These are phyloP conservation scores for Trichoderma koningii DNA, from an alignment of 2,329 filamentous ascomycete species.

Conservation along the genomic window DNA sequence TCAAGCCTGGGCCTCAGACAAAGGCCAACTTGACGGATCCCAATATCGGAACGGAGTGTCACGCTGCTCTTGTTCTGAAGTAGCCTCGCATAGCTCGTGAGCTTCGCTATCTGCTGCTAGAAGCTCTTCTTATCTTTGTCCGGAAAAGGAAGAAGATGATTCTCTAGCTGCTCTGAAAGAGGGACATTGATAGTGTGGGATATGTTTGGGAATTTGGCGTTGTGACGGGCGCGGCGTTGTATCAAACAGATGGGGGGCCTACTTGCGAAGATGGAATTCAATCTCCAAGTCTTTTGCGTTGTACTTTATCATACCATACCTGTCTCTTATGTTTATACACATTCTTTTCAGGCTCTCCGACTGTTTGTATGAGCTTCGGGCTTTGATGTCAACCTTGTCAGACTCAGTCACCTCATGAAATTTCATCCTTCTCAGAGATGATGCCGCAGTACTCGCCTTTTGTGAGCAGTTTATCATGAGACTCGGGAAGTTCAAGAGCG, in stretches of 20 bases:
- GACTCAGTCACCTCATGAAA: too few relatives aligned
- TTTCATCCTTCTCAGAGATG: too few relatives aligned
- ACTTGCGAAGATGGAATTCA: slow-evolving; percentile 6
- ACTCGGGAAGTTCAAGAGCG: neutral
- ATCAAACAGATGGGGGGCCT: slow-evolving; percentile 1
- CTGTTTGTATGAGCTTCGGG: too few relatives aligned
- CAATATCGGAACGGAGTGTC: slow-evolving; percentile 15
- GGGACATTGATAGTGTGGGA: slow-evolving; percentile 8
- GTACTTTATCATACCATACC: slow-evolving; percentile 19
- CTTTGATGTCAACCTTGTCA: too few relatives aligned
- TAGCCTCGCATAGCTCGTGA: neutral
- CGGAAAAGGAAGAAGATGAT: neutral
- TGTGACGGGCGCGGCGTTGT: slow-evolving; percentile 16
- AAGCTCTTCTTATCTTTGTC: neutral
- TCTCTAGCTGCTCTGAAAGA: neutral
- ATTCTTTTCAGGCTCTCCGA: too few relatives aligned
- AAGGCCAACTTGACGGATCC: neutral
- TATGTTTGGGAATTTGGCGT: neutral
- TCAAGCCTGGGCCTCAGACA: neutral
- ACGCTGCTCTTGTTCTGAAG: slow-evolving; percentile 4
- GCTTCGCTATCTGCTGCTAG: neutral
- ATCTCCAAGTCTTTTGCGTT: slow-evolving; percentile 21
- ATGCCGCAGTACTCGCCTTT: too few relatives aligned
- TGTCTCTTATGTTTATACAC: too few relatives aligned
- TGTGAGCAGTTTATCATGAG: too few relatives aligned